These are phyloP conservation scores for Yamadazyma taylorii DNA, from an alignment of 1,139 yeast species.

Conservation along the genomic window DNA sequence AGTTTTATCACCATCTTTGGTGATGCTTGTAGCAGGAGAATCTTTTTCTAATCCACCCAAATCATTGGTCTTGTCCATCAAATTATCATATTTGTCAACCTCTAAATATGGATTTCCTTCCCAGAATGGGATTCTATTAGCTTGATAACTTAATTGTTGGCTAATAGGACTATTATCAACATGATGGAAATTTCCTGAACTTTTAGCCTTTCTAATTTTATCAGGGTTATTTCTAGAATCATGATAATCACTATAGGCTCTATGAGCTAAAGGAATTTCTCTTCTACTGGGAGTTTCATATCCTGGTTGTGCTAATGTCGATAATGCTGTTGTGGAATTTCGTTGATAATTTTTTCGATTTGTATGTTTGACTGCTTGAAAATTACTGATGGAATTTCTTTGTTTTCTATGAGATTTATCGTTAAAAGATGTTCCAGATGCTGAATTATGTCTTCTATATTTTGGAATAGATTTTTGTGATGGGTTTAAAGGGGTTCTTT, in stretches of 20 bases:
- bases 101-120: constrained; percentile 31
- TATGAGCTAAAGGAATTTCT: constrained; percentile 10
- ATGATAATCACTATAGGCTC: constrained; percentile 9
- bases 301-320: constrained; percentile 18
- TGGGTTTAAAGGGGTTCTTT: constrained; percentile 8
- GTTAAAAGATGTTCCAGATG: constrained; percentile 13
- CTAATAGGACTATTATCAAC: constrained; percentile 13
- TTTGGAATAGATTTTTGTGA: constrained; percentile 14
- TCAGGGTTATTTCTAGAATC: constrained; percentile 5
- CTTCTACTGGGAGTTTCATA: constrained; percentile 10
- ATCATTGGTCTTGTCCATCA: not conserved
- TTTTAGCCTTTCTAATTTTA: constrained; percentile 33
- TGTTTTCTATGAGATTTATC: constrained; percentile 17
- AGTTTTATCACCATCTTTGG: constrained; percentile 4
- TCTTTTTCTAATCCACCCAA: not conserved
- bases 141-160: constrained; percentile 21
- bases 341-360: constrained; percentile 11
- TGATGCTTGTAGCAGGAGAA: not conserved
- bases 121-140: constrained; percentile 25
- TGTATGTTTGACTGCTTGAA: constrained; percentile 12
- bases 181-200: constrained; percentile 33
- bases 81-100: constrained; percentile 1
- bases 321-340: constrained; percentile 31
- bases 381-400: constrained; percentile 28
- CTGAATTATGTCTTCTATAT: constrained; percentile 26